Evolutionary conservation across 1,284 basidiomycete genomes (phyloP).

Genomic region (Taiwanofungus camphoratus): DNA sequence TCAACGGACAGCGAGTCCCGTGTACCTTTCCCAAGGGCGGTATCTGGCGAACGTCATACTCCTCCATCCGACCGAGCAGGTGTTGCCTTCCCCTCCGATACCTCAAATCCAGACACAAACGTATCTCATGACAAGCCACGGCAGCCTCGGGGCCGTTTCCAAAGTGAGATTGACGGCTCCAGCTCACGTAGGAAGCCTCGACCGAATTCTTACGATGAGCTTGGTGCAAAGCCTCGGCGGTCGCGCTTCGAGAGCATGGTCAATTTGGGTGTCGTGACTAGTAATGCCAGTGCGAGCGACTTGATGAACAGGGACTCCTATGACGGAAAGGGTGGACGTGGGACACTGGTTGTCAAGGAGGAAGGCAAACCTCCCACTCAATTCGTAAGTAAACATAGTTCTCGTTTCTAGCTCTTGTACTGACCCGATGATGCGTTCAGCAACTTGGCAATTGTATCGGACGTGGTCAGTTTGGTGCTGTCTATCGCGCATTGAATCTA

Average conservation of each 20-base stretch:
- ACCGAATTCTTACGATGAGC: slow-evolving; percentile 66
- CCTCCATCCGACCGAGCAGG: slow-evolving; percentile 30
- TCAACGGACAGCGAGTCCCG: slow-evolving; percentile 28
- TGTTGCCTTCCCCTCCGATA: slow-evolving; percentile 27
- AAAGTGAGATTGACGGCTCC: slow-evolving; percentile 60
- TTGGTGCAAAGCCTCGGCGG: slow-evolving; percentile 43
- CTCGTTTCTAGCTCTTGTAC: background rate
- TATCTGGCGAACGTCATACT: slow-evolving; percentile 44
- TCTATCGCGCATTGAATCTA: slow-evolving; percentile 90
- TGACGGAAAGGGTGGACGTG: slow-evolving; percentile 59
- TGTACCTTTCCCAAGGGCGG: slow-evolving; percentile 59
- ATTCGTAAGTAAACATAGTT: slow-evolving; percentile 59
- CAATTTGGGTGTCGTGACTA: slow-evolving; percentile 47
- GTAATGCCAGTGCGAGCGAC: slow-evolving; percentile 59
- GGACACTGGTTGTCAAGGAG: slow-evolving; percentile 77
- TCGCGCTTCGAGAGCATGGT: slow-evolving; percentile 67
- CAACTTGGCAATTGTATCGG: slow-evolving; percentile 97
- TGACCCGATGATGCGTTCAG: slow-evolving; percentile 34
- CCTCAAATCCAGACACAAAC: slow-evolving; percentile 16
- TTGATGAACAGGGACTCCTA: slow-evolving; percentile 52
- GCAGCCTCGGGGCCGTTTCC: slow-evolving; percentile 55
- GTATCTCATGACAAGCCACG: slow-evolving; percentile 37
- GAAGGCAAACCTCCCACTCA: slow-evolving; percentile 75
- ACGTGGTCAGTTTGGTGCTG: slow-evolving; percentile 92
- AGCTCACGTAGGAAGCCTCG: slow-evolving; percentile 45